Base-by-base conservation (phyloP, 1,139 yeast genomes). In the Pichia kudriavzevii region DNA sequence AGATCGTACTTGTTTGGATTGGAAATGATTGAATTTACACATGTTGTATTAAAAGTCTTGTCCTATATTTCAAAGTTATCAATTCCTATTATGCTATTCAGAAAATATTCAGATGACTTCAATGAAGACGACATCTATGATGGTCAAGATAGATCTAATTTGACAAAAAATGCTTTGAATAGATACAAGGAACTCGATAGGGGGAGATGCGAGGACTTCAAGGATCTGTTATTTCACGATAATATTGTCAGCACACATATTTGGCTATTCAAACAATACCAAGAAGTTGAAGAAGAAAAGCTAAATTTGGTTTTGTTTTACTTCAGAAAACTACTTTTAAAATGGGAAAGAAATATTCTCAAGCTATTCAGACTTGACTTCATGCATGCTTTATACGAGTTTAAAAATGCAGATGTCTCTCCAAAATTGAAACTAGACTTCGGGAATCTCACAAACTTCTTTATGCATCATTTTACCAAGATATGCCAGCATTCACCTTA, bases 351-450 rank as follows among this genome's bases (percentile, higher is more conserved):
- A 41, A 72, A 69, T 40, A 75, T 75, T 23, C 49, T 66, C n/a
- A 69, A 76, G 10, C 62, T 88, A 26, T 80, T 68, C 50, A 66
- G 95, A 31, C 57, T 91, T 25, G 96, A 91, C 53, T 75, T 91
- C 49, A 72, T 91, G 58, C 54, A 65, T n/a, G 53, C 69, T 2
- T 50, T 79, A 2, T 67, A 70, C 40, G 63, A 66, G 26, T 62
- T 77, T 13, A 58, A 55, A 31, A 44, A 50, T 7, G 46, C 66
- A 2, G 26, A 26, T 6, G 38, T 46, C 14, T 38, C 50, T 12
- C 22, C 42, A 2, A 12, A 39, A 2, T 36, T 52, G 14, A 63
- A 84, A 38, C 61, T 58, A 16, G 85, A 79, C 42, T 71, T 82
- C 7, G 79, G 76, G 30, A 73, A 75, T 31, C 79, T 91, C 49